Evolutionary conservation across 352 stramenopile genomes (phyloP), one percentile per base, ranked within the genome.

Genomic region (Phytopythium mirpurense): DNA sequence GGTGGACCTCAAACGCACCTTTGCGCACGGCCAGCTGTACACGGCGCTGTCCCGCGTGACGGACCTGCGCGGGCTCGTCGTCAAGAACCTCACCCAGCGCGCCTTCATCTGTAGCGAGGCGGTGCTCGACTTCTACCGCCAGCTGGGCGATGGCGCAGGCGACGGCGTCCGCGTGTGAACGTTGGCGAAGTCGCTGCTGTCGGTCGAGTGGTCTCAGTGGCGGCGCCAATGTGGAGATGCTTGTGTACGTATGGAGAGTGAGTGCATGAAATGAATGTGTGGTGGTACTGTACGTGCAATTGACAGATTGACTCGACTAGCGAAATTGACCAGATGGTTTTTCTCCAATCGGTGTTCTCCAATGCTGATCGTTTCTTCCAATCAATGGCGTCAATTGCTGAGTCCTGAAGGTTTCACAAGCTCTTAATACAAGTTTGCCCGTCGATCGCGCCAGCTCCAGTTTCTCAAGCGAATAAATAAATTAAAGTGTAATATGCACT

Each of bases 21-120:
- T 56, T 18, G 50, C 50, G 24, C 50, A 56, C 24, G 50, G 50
- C n/a, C 50, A 56, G 50, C 50, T 56, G 18, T 56, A 56, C 37
- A 56, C 50, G 9, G 50, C 50, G 36, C 36, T 56, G 21, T 56
- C 50, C 37, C 50, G 50, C 23, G 50, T 56, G 24, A 56, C 50
- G 2, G 50, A 56, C 21, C 40, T 56, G 36, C 50, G 50, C 16
- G 50, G 50, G 5, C 50, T 56, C 26, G 38, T 46, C 16, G 50
- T 56, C 50, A 56, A 56, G 50, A 56, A 56, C 50, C 24, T 56
- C 24, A 40, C 27, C 1, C 24, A 35, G 24, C 23, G 50, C 24
- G 35, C 50, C 3, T 56, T 56, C 24, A 56, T 56, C 18, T 56
- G 50, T 37, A 36, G 19, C 26, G 50, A 56, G 37, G 37, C 24